Evolutionary conservation across 2,329 filamentous ascomycete genomes (phyloP).

Genomic region (Aureobasidium sp.): DNA sequence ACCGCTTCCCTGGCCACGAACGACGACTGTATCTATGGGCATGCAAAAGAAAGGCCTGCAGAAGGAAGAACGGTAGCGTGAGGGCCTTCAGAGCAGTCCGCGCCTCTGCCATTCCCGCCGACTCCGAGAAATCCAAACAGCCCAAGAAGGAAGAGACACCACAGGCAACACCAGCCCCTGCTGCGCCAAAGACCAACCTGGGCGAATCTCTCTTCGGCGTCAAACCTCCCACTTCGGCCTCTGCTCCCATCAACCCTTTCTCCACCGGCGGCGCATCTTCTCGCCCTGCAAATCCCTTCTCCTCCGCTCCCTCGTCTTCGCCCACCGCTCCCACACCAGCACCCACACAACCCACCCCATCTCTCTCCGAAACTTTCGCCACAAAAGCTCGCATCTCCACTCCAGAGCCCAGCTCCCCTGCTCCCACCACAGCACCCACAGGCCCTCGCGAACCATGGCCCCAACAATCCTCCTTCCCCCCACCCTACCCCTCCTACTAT

Average conservation of each 20-base stretch:
- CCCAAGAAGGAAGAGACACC: conserved; percentile 19
- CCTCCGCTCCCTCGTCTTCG: conserved; percentile 36
- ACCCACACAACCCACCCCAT: conserved; percentile 25
- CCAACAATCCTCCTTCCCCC: conserved; percentile 51
- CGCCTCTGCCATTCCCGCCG: conserved; percentile 25
- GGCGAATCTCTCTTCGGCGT: conserved; percentile 65
- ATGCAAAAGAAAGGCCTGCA: conserved; percentile 70
- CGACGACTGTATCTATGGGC: conserved; percentile 79
- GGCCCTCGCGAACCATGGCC: conserved; percentile 64
- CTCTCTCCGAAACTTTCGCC: conserved; percentile 68
- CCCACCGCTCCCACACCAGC: conserved; percentile 28
- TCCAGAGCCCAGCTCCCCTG: conserved; percentile 23
- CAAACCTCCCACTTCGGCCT: conserved; percentile 32
- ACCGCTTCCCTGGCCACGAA: conserved; percentile 78
- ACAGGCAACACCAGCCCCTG: conserved; percentile 18
- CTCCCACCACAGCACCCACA: conserved; percentile 23
- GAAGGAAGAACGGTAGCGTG: conserved; percentile 74
- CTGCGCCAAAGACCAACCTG: conserved; percentile 39
- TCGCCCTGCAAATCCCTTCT: conserved; percentile 59
- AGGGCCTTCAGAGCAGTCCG: conserved; percentile 64
- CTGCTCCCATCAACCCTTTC: conserved; percentile 51
- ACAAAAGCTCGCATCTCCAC: conserved; percentile 55
- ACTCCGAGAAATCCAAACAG: conserved; percentile 25
- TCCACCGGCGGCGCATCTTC: conserved; percentile 37
- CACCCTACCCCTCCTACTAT: conserved; percentile 67